phyloP scores from a whole-genome alignment of 208 protist species.

The Porcisia deanei region DNA sequence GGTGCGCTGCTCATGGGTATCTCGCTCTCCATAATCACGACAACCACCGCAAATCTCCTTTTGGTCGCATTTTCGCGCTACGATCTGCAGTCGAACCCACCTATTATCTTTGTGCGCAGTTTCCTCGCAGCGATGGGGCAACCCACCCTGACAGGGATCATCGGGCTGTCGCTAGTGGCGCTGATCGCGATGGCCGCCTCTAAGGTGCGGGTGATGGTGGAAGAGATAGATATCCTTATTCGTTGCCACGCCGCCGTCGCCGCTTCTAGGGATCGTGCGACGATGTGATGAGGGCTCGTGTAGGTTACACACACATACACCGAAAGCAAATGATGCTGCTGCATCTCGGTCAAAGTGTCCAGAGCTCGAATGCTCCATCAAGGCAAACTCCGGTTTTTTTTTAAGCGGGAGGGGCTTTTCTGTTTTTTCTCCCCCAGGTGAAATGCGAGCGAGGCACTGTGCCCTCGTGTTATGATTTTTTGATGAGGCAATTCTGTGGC shows the following conservation, averaged over 20 bases:
- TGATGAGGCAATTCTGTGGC: not conserved
- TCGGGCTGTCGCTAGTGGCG: slow-evolving; percentile 46
- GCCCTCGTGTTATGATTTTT: not conserved
- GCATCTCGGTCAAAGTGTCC: not conserved
- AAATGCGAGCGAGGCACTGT: not conserved
- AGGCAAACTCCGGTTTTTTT: not conserved
- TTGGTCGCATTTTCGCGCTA: slow-evolving; percentile 16
- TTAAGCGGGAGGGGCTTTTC: no score
- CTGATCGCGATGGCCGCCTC: slow-evolving; percentile 41
- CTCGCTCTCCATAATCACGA: slow-evolving; percentile 45
- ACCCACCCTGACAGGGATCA: slow-evolving; percentile 67
- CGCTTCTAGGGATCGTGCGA: slow-evolving; percentile 6
- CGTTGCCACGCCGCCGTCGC: slow-evolving; percentile 54
- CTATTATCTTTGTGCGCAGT: slow-evolving; percentile 38
- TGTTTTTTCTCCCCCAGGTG: not conserved
- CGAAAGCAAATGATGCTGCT: not conserved
- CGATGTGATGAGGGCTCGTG: not conserved
- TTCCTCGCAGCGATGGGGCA: slow-evolving; percentile 58
- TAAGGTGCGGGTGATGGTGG: slow-evolving; percentile 47
- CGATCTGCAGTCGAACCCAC: slow-evolving; percentile 7
- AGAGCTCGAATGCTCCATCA: not conserved
- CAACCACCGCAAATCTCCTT: slow-evolving; percentile 36
- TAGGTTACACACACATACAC: not conserved
- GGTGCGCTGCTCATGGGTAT: slow-evolving; percentile 49
- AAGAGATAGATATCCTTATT: slow-evolving; percentile 71